Evolutionary conservation across 1,139 yeast species (phyloP).

Genomic region (Hemisphaericaspora subhashii): DNA sequence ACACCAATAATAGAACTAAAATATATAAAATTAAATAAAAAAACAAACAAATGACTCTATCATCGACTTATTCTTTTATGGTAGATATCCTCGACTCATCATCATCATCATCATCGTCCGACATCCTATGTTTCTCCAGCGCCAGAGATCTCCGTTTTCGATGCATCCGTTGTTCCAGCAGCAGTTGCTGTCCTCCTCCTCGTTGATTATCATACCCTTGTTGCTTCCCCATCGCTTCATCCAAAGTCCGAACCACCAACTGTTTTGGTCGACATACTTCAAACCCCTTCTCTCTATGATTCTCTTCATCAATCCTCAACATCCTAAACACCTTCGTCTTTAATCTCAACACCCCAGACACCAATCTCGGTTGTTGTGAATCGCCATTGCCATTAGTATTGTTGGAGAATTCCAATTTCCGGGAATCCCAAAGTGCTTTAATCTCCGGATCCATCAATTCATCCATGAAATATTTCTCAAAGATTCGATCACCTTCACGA

Average conservation of each 20-base stretch:
- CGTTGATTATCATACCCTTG: no score
- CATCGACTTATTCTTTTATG: background rate
- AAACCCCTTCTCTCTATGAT: no score
- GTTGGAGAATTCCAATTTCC: slow-evolving; percentile 24
- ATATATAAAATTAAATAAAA: no score
- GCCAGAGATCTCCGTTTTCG: background rate
- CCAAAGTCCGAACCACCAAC: slow-evolving; percentile 29
- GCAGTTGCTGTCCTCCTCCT: slow-evolving; percentile 1
- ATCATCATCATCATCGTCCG: no score
- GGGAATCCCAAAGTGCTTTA: slow-evolving; percentile 49
- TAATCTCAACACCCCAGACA: background rate
- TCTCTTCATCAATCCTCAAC: no score
- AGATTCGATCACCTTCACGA: slow-evolving; percentile 50
- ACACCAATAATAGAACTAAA: no score
- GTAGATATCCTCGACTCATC: background rate
- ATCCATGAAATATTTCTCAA: slow-evolving; percentile 38
- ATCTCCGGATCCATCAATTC: slow-evolving; percentile 52
- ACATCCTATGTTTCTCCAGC: background rate
- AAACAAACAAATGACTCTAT: no score
- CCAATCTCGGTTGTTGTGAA: background rate
- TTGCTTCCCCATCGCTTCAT: no score
- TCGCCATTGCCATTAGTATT: background rate
- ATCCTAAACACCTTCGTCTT: no score
- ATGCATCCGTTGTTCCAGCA: slow-evolving; percentile 1
- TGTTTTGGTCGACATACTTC: slow-evolving; percentile 46